These are phyloP conservation scores for Xerocomus amazonicus DNA, from an alignment of 1,284 basidiomycete species.

Conservation along the genomic window DNA sequence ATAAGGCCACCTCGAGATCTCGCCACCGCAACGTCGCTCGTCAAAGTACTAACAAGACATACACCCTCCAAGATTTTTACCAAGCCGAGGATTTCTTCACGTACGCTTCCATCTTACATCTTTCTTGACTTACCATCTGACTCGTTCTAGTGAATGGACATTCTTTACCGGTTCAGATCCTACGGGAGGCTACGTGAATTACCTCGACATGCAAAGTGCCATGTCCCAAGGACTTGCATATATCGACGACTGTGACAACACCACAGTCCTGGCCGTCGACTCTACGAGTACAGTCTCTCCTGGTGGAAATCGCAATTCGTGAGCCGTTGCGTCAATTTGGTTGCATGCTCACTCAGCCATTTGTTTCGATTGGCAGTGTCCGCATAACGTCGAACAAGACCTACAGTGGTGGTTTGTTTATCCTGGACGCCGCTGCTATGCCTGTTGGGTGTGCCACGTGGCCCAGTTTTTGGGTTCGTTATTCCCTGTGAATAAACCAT, in stretches of 20 bases:
- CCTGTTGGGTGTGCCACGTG: constrained; percentile 78
- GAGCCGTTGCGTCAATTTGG: constrained; percentile 26
- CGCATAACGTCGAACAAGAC: constrained; percentile 67
- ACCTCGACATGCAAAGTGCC: constrained; percentile 46
- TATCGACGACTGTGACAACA: constrained; percentile 48
- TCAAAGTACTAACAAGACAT: constrained; percentile 17
- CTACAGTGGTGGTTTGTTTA: constrained; percentile 70
- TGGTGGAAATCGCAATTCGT: constrained; percentile 65
- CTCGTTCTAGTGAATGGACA: constrained; percentile 48
- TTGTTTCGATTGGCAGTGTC: constrained; percentile 42
- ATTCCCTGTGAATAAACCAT: background rate
- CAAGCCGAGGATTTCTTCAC: constrained; percentile 31
- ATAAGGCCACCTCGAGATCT: constrained; percentile 14
- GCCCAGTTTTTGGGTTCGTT: constrained; percentile 63
- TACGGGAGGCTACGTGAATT: constrained; percentile 62
- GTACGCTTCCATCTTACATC: constrained; percentile 16
- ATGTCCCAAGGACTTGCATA: constrained; percentile 51
- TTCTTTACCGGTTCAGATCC: constrained; percentile 64
- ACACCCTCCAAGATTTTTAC: constrained; percentile 25
- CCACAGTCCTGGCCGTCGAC: constrained; percentile 63
- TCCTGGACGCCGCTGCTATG: constrained; percentile 75
- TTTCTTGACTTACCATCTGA: background rate
- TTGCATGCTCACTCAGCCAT: constrained; percentile 20
- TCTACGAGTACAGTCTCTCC: constrained; percentile 44
- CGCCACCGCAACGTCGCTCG: constrained; percentile 28